Base-by-base conservation (phyloP, 2,329 filamentous ascomycete genomes). In the Penicillium paneum region DNA sequence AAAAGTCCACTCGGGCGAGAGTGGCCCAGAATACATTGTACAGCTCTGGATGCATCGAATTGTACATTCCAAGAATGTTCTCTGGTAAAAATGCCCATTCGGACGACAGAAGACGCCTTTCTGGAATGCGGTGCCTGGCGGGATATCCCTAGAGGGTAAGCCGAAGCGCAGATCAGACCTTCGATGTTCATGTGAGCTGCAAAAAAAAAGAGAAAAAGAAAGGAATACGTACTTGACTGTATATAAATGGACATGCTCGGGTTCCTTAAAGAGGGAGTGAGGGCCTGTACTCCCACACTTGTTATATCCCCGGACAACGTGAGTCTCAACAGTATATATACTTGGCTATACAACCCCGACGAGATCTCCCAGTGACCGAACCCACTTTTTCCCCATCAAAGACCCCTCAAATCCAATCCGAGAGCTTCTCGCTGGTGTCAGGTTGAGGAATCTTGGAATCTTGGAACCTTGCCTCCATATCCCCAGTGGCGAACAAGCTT, bases 141-240 rank as follows among this genome's bases (percentile, higher is more conserved):
- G 68, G 58, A 69, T 66, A 54, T 49, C 68, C 67, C 39, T 44
- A 68, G 56, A 64, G 31, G 65, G 68, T 65, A 71, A 71, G 49
- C 68, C 68, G 68, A 68, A 58, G 54, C 53, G 59, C 59, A 52
- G 55, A 59, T 59, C 62, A 64, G 64, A 61, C 59, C 56, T 44
- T 46, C 19, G 47, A 39, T 60, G 64, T 63, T 59, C 68, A 70
- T 72, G 69, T 71, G 70, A 70, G 59, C 69, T 60, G 53, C 34
- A 64, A 64, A 64, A 65, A 56, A 44, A 54, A 31, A 21, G 42
- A n/a, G 26, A 38, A 34, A 52, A 46, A 17, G 45, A 12, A 35
- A 42, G 15, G 54, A 29, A 26, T 31, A 52, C 42, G 28, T 17
- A 40, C 29, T 47, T 3, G 12, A 35, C 44, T 49, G 15, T 42